A percentile compares a stretch with the other conserved stretches of the same genome.
phyloP scores from a whole-genome alignment of 495 filamentous ascomycete genomes.

The Glonium stellatum region DNA sequence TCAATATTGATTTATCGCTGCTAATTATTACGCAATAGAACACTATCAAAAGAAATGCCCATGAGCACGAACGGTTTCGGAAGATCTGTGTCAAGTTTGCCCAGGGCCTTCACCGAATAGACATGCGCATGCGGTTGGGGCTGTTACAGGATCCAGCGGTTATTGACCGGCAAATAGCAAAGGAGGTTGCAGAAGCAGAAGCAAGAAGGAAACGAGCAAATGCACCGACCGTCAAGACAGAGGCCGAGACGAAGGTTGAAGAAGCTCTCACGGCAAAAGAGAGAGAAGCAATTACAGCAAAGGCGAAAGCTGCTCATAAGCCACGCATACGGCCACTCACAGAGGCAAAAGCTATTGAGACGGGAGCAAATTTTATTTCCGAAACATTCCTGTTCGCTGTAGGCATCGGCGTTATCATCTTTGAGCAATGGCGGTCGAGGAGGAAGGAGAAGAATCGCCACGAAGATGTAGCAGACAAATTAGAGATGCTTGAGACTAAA shows the following conservation, averaged over 20 bases:
- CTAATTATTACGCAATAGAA: constrained; percentile 50
- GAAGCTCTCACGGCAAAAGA: constrained; percentile 34
- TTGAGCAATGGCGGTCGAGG: constrained; percentile 68
- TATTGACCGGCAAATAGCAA: constrained; percentile 46
- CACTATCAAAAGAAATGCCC: constrained; percentile 86
- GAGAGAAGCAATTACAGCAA: constrained; percentile 47
- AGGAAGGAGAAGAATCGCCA: constrained; percentile 70
- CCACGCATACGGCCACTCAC: constrained; percentile 69
- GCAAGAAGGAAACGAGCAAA: constrained; percentile 53
- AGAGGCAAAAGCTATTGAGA: constrained; percentile 89
- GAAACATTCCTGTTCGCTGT: constrained; percentile 85
- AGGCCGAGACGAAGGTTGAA: constrained; percentile 57
- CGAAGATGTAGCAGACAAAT: constrained; percentile 61
- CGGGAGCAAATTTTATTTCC: constrained; percentile 89
- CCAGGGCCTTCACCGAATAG: constrained; percentile 80
- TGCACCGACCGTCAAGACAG: constrained; percentile 71
- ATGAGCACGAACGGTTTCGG: constrained; percentile 89
- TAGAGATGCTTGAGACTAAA: constrained; percentile 50
- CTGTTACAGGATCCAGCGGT: constrained; percentile 71
- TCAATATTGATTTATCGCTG: neutral
- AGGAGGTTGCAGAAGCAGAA: constrained; percentile 43
- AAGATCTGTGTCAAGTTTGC: constrained; percentile 65
- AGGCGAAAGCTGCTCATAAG: constrained; percentile 27
- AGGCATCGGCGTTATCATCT: constrained; percentile 69
- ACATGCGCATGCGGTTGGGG: constrained; percentile 87